Evolutionary conservation across 768 basidiomycete genomes (phyloP), one percentile per base, ranked within the genome.

Genomic region (Mycena polygramma): DNA sequence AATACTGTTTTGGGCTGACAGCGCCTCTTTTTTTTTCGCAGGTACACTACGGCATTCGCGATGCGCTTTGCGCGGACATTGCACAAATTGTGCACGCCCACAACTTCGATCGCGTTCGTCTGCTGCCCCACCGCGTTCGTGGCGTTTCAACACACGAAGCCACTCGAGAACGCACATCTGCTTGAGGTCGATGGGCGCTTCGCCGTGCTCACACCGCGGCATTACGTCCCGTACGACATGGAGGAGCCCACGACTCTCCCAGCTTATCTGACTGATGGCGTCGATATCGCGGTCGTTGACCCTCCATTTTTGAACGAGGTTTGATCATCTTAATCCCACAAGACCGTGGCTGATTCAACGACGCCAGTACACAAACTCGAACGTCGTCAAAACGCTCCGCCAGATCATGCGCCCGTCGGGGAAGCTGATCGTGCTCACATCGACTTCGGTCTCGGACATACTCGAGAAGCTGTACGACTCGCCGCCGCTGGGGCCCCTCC

Each of bases 271-370:
- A 76, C 72, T 36, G 81, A 74, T 24, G 70, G 64, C 17, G 74
- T 86, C 11, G 85, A 86, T 63, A 68, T 86, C 20, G 81, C 77
- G 0, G 77, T 87, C 36, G 82, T 80, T 1, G 86, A 87, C 64
- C 86, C 86, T 15, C 85, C 85, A 4, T 87, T 84, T 64, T 73
- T 87, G 43, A 85, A 85, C 58, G 84, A 85, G 77, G 85, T 84
- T 49, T 35, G 80, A 9, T 7, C 5, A 9, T 49, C 9, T 24
- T 49, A 0, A 4, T 14, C 75, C 48, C 14, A 7, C 35, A 14
- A 7, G 13, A 15, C 8, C 45, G 15, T 17, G 45, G 45, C 19
- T 46, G 17, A 46, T 19, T 2, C 7, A 20, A n/a, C 30, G 30
- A 30, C 30, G 19, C n/a, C 67, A 86, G 85, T 75, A 75, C 26